Base-by-base conservation (phyloP, 495 filamentous ascomycete species). In the Hypoxylon lenormandii region DNA sequence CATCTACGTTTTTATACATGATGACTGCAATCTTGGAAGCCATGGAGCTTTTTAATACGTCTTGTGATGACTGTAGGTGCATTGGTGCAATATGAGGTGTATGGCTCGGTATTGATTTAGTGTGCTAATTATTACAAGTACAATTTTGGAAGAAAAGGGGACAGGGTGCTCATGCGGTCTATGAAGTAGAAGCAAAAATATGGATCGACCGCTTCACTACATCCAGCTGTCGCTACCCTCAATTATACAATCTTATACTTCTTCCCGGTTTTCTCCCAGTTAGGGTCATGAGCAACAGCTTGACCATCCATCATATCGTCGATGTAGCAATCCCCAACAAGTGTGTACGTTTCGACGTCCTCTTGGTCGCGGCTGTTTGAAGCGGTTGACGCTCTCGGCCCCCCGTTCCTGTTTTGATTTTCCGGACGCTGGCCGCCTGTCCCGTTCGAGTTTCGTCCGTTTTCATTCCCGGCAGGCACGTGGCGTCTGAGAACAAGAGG, bases 241-340 rank as follows among this genome's bases (percentile, higher is more conserved):
- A 42, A 42, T 16, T 53, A 53, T 36, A 19, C 13, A n/a, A 53
- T 53, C 28, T 53, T 38, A n/a, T n/a, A n/a, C n/a, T n/a, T n/a
- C n/a, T n/a, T n/a, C n/a, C n/a, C n/a, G 30, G 38, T 37, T 5
- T 38, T 13, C 2, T 37, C 50, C 50, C 50, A 53, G 26, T 38
- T 11, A 6, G 2, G 1, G 3, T 4, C 8, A 8, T 13, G 22
- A 4, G 13, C 30, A 13, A 56, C 22, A 5, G 53, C 53, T 46
- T 71, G 59, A 5, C 74, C 74, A 55, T 73, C 58, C 74, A 76
- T 76, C 64, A 76, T 68, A 13, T 67, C 66, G 43, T 75, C 65
- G 19, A 73, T 43, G 48, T 76, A 76, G 48, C 69, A 74, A 43
- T 76, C 74, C 5, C 74, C 74, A 38, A 76, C 37, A 26, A 75